These are phyloP conservation scores for Eutypa lata DNA, from an alignment of 2,329 filamentous ascomycete species.

Conservation along the genomic window DNA sequence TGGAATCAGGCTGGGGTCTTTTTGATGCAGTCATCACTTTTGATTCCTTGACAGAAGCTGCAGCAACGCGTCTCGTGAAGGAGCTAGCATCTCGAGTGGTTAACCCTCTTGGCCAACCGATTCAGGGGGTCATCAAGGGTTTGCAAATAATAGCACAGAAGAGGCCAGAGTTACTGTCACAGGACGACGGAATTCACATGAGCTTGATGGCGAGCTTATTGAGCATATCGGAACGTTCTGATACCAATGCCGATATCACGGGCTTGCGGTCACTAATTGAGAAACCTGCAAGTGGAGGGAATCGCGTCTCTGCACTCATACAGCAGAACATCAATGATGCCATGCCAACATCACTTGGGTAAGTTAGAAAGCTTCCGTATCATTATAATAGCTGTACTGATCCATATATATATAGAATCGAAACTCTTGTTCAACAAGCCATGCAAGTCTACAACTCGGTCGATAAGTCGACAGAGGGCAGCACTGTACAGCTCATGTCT, in stretches of 20 bases:
- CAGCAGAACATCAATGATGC: constrained; percentile 53
- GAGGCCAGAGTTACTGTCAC: constrained; percentile 40
- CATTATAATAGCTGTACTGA: constrained; percentile 13
- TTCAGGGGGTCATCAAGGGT: constrained; percentile 35
- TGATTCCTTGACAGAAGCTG: constrained; percentile 34
- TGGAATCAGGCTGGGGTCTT: constrained; percentile 38
- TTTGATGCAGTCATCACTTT: constrained; percentile 46
- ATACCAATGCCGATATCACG: constrained; percentile 35
- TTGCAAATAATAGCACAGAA: constrained; percentile 47
- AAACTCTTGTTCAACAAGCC: constrained; percentile 52
- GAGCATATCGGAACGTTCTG: constrained; percentile 48
- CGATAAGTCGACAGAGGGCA: constrained; percentile 25
- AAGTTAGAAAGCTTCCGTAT: constrained; percentile 23
- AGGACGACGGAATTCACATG: constrained; percentile 45
- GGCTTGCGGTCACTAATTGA: constrained; percentile 46
- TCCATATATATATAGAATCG: constrained; percentile 34
- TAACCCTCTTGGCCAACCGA: constrained; percentile 18
- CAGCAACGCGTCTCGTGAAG: constrained; percentile 30
- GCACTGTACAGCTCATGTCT: constrained; percentile 5
- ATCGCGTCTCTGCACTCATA: constrained; percentile 49
- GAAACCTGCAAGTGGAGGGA: constrained; percentile 35
- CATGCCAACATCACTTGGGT: constrained; percentile 48
- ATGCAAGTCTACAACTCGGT: constrained; percentile 35
- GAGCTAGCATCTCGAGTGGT: constrained; percentile 25
- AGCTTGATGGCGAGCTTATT: constrained; percentile 51